Base-by-base conservation (phyloP, 805 yeast genomes). In the Kuraishia ogatae region DNA sequence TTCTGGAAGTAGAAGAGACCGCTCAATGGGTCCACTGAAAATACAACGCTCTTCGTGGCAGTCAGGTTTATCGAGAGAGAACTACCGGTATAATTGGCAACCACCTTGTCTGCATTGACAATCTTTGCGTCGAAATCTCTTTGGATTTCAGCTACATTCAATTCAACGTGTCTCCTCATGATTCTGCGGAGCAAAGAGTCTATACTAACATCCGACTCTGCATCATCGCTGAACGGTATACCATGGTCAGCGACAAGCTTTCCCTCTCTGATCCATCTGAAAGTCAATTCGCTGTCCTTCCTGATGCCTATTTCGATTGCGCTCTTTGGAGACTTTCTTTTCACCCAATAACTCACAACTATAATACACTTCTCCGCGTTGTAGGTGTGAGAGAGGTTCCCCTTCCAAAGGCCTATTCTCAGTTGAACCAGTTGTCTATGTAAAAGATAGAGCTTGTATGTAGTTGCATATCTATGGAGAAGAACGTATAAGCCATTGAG, bases 191-290 rank as follows among this genome's bases (percentile, higher is more conserved):
- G 60, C 17, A 78, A 57, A 2, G 59, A 53, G 48, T 75, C 78
- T 39, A 78, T 68, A 29, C 74, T 62, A n/a, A 71, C 66, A 11
- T 58, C 57, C 1, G 74, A 64, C 57, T 66, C 61, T n/a, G 64
- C 62, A 39, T 62, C 64, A 53, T 68, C 69, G n/a, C 64, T 63
- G 54, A 76, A 71, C 23, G 66, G 64, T 7, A 66, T 50, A 6
- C 59, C 62, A 53, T 64, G 66, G 17, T 59, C 54, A 21, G 13
- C 29, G 39, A 54, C 56, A 11, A 66, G 48, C 7, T 29, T 24
- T 1, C 85, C 86, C 60, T 84, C 84, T 58, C 80, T 79, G 58
- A 76, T 78, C 92, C 92, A 86, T 56, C 83, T 72, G 61, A 79
- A 78, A 28, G 77, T 77, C 28, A 85, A 67, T 35, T 77, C 73